Percentiles rank a stretch among this genome's conserved stretches.
Evolutionary conservation across 2,329 filamentous ascomycete species (phyloP).

Genomic region (Cladophialophora carrionii): DNA sequence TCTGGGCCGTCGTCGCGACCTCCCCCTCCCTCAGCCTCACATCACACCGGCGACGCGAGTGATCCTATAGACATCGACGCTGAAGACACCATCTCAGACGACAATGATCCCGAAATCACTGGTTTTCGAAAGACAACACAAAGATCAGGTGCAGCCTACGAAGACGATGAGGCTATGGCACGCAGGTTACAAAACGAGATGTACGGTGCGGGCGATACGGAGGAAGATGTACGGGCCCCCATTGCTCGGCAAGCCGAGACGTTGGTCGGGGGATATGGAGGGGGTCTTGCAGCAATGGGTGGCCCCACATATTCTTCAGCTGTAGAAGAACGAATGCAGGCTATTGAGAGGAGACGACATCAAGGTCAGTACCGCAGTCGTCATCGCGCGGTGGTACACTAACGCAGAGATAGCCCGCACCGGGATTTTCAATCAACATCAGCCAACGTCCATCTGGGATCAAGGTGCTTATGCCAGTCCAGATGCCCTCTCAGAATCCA

Average conservation of each 20-base stretch:
- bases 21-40: slow-evolving; percentile 39
- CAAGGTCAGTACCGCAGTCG: slow-evolving; percentile 35
- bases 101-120: slow-evolving; percentile 48
- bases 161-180: slow-evolving; percentile 93
- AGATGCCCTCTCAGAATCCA: slow-evolving; percentile 61
- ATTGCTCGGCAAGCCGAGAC: slow-evolving; percentile 92
- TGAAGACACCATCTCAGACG: slow-evolving; percentile 55
- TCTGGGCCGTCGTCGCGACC: slow-evolving; percentile 46
- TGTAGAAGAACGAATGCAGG: slow-evolving; percentile 64
- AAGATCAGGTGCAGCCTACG: slow-evolving; percentile 48
- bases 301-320: slow-evolving; percentile 58
- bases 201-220: slow-evolving; percentile 63
- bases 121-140: slow-evolving; percentile 38
- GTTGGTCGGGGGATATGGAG: slow-evolving; percentile 72
- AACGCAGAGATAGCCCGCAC: slow-evolving; percentile 39
- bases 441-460: slow-evolving; percentile 58
- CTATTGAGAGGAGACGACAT: slow-evolving; percentile 45
- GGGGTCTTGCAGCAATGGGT: slow-evolving; percentile 53
- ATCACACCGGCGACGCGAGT: slow-evolving; percentile 20
- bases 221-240: slow-evolving; percentile 73
- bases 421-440: slow-evolving; percentile 71
- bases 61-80: slow-evolving; percentile 71
- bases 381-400: slow-evolving; percentile 6
- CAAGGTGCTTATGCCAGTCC: slow-evolving; percentile 50
- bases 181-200: slow-evolving; percentile 89